Percentiles rank a stretch among this genome's conserved stretches.
Conservation (phyloP, 192 early-diverging fungal species). For the Coemansia sp. region DNA sequence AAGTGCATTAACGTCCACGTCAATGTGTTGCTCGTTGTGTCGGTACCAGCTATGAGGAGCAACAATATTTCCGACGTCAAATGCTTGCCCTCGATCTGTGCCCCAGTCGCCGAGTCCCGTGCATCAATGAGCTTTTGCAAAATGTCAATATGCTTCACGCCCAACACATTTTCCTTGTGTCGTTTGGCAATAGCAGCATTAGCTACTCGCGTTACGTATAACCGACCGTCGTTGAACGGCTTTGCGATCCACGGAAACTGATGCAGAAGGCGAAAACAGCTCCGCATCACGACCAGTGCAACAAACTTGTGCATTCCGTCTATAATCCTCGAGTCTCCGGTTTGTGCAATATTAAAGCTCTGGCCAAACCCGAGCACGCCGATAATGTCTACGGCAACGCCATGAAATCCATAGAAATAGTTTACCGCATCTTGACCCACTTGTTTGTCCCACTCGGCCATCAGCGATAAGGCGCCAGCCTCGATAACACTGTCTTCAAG, state of each 20-base stretch:
- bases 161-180: background rate
- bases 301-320: slow-evolving; percentile 20
- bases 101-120: slow-evolving; percentile 30
- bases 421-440: slow-evolving; percentile 17
- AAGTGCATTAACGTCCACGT: slow-evolving; percentile 37
- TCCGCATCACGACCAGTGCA: slow-evolving; percentile 3
- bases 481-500: slow-evolving; percentile 29
- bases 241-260: slow-evolving; percentile 14
- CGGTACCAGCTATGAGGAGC: slow-evolving; percentile 48
- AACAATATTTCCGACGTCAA: slow-evolving; percentile 27
- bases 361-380: slow-evolving; percentile 38
- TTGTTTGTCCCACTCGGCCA: slow-evolving; percentile 27
- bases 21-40: slow-evolving; percentile 52
- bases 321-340: slow-evolving; percentile 16
- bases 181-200: slow-evolving; percentile 9
- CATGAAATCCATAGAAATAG: slow-evolving; percentile 43
- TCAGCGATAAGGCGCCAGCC: slow-evolving; percentile 25
- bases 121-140: slow-evolving; percentile 50
- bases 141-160: slow-evolving; percentile 16
- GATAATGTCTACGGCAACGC: slow-evolving; percentile 37
- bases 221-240: background rate
- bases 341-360: slow-evolving; percentile 19
- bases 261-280: slow-evolving; percentile 7
- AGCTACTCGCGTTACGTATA: slow-evolving; percentile 8
- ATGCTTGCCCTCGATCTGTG: slow-evolving; percentile 7